These are phyloP conservation scores for Thelonectria rubi DNA, from an alignment of 2,329 filamentous ascomycete genomes.

Conservation along the genomic window DNA sequence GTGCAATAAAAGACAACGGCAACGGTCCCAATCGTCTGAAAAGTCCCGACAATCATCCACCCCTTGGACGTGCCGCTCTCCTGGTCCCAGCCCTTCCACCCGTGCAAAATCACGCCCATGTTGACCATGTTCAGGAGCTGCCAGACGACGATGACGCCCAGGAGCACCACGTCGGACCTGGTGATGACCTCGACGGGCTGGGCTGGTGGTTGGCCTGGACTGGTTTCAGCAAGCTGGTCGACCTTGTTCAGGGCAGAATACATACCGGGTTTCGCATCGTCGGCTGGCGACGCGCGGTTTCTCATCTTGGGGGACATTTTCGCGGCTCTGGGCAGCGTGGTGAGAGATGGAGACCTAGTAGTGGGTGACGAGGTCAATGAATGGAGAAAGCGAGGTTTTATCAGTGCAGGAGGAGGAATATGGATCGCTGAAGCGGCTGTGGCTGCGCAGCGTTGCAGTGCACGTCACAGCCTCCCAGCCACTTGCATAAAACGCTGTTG, in stretches of 20 bases:
- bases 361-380: too few relatives aligned
- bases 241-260: not conserved
- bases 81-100: constrained; percentile 2
- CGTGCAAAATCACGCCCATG: not conserved
- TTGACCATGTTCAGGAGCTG: constrained; percentile 5
- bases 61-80: not conserved
- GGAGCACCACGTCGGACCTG: not conserved
- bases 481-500: too few relatives aligned
- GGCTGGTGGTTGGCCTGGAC: not conserved
- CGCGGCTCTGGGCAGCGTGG: too few relatives aligned
- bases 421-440: too few relatives aligned
- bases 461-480: too few relatives aligned
- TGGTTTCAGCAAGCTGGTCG: not conserved
- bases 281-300: too few relatives aligned
- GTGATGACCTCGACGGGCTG: not conserved
- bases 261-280: not conserved
- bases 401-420: too few relatives aligned
- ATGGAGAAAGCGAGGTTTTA: too few relatives aligned
- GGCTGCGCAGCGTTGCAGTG: too few relatives aligned
- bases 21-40: not conserved
- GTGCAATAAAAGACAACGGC: not conserved
- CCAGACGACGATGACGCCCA: not conserved
- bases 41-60: not conserved
- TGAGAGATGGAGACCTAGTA: too few relatives aligned
- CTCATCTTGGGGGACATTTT: too few relatives aligned